A percentile compares a stretch with the other conserved stretches of the same genome.
These are phyloP conservation scores for Rhytidiadelphus loreus DNA, from an alignment of 225 moss, liverwort and hornwort species.

Conservation along the genomic window DNA sequence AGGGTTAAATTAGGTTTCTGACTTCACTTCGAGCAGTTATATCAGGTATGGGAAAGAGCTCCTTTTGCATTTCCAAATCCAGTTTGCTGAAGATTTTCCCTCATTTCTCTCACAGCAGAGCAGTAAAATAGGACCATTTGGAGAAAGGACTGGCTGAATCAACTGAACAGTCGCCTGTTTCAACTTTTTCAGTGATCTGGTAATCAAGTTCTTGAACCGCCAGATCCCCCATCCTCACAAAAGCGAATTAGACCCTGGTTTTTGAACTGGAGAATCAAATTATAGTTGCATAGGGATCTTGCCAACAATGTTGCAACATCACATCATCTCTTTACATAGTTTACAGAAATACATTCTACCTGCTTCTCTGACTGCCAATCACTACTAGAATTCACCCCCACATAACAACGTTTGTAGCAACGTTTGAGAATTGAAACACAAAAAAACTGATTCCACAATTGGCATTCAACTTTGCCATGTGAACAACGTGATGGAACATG, in stretches of 20 bases:
- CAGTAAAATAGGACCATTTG: neutral
- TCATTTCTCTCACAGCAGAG: neutral
- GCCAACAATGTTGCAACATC: neutral
- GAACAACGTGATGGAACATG: neutral
- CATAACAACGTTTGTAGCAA: neutral
- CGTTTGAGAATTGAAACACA: neutral
- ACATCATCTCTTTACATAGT: neutral
- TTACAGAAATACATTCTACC: neutral
- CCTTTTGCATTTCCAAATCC: neutral
- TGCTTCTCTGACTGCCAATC: neutral
- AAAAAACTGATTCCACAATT: neutral
- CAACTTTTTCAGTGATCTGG: neutral
- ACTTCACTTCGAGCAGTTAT: neutral
- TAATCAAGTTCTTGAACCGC: neutral
- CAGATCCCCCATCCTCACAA: neutral
- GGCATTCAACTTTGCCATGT: neutral
- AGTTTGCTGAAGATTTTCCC: neutral
- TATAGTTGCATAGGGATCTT: neutral
- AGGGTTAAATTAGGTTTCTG: neutral
- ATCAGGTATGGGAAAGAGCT: neutral
- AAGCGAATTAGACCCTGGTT: neutral
- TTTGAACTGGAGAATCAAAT: neutral
- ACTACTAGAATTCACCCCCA: neutral
- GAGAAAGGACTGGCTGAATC: neutral
- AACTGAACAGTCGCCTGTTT: neutral